A percentile compares a stretch with the other conserved stretches of the same genome.
Evolutionary conservation across 2,329 filamentous ascomycete species (phyloP).

Genomic region (Hortaea werneckii): DNA sequence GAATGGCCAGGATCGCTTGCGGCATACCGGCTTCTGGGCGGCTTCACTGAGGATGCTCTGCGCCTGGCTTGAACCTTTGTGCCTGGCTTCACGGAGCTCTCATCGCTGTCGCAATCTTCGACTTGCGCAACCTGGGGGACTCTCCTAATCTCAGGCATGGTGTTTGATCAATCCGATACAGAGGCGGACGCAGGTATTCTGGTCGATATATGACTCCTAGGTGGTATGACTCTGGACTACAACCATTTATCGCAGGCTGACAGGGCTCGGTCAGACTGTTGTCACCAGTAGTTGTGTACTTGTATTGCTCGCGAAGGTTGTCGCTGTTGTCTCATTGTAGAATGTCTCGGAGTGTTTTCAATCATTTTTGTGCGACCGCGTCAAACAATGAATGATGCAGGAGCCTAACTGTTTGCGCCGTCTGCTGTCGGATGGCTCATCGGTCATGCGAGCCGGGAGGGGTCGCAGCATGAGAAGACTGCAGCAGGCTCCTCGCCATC

Average conservation of each 20-base stretch:
- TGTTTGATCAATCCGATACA: background rate
- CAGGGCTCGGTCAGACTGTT: too few species aligned
- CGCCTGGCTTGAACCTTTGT: slow-evolving; percentile 27
- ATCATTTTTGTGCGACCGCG: slow-evolving; percentile 10
- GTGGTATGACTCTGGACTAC: too few species aligned
- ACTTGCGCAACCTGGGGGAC: slow-evolving; percentile 15
- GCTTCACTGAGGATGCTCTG: slow-evolving; percentile 19
- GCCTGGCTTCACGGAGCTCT: slow-evolving; percentile 32
- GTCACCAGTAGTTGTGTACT: too few species aligned
- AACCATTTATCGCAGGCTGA: too few species aligned
- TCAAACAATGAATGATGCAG: slow-evolving; percentile 7
- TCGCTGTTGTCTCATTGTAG: slow-evolving; percentile 13
- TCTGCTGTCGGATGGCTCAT: slow-evolving; percentile 8
- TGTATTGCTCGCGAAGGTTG: background rate
- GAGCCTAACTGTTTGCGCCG: slow-evolving; percentile 21
- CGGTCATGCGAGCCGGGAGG: slow-evolving; percentile 12
- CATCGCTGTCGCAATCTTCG: slow-evolving; percentile 35
- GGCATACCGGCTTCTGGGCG: slow-evolving; percentile 30
- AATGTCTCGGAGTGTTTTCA: slow-evolving; percentile 12
- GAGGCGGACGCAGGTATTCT: too few species aligned
- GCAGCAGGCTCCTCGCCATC: slow-evolving; percentile 1
- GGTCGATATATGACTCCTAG: too few species aligned
- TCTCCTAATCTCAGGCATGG: slow-evolving; percentile 4
- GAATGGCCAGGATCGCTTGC: slow-evolving; percentile 54
- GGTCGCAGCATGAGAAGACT: slow-evolving; percentile 1